Percentiles rank a stretch among this genome's conserved stretches.
These are phyloP conservation scores for Hymenoscyphus albidus DNA, from an alignment of 2,329 filamentous ascomycete species.

Conservation along the genomic window DNA sequence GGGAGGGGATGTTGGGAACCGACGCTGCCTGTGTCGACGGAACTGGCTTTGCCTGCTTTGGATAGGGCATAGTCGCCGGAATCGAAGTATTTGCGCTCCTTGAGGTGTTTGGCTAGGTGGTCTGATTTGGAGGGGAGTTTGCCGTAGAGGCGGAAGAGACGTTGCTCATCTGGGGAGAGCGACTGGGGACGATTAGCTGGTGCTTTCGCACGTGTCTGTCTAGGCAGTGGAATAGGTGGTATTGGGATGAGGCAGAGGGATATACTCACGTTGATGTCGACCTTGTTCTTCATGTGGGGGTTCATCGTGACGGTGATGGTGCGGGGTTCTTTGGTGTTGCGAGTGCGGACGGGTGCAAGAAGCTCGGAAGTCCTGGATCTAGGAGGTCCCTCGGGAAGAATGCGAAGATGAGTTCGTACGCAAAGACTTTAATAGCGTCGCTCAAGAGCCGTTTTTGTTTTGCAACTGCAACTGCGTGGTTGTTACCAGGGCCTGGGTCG, in stretches of 20 bases:
- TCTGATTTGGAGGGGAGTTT: conserved; percentile 97
- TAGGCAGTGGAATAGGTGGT: background rate
- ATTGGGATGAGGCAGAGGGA: conserved; percentile 18
- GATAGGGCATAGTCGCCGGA: conserved; percentile 94
- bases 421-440: conserved; percentile 9
- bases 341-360: background rate
- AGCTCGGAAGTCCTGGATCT: background rate
- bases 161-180: conserved; percentile 90
- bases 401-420: background rate
- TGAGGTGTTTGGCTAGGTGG: conserved; percentile 95
- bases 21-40: conserved; percentile 88
- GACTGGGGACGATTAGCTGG: conserved; percentile 45
- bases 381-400: background rate
- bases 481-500: conserved; percentile 9
- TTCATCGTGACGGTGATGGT: conserved; percentile 61
- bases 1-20: conserved; percentile 92
- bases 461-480: conserved; percentile 13
- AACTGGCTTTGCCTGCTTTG: conserved; percentile 94
- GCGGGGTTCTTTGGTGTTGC: conserved; percentile 10
- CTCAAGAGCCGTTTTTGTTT: conserved; percentile 15
- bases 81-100: conserved; percentile 99
- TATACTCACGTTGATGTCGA: conserved; percentile 82
- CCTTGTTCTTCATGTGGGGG: conserved; percentile 96
- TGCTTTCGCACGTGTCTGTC: background rate
- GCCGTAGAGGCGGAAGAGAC: conserved; percentile 93